Evolutionary conservation across 495 filamentous ascomycete genomes (phyloP).

Genomic region (Penicillium atrosanguineum): DNA sequence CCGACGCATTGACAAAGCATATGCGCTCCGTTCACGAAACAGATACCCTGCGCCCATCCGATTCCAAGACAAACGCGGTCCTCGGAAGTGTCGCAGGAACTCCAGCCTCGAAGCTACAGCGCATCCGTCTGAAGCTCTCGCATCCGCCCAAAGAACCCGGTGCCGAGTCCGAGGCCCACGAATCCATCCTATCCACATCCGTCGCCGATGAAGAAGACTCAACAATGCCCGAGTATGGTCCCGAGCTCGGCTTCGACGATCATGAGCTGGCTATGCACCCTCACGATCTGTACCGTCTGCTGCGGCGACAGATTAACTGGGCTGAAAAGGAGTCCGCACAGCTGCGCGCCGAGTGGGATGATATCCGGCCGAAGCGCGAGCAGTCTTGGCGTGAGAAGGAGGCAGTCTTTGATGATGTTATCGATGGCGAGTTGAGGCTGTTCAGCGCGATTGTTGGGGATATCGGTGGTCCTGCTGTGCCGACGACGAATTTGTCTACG

Average conservation of each 20-base stretch:
- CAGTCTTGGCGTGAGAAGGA: constrained; percentile 87
- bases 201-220: constrained; percentile 48
- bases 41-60: constrained; percentile 83
- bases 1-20: constrained; percentile 95
- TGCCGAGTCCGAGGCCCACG: constrained; percentile 49
- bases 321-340: constrained; percentile 65
- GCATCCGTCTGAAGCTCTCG: constrained; percentile 65
- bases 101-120: constrained; percentile 55
- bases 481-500: constrained; percentile 18
- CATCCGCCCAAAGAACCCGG: constrained; percentile 43
- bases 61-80: constrained; percentile 68
- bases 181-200: constrained; percentile 45
- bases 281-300: constrained; percentile 66
- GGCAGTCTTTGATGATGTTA: constrained; percentile 55
- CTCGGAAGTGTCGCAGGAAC: constrained; percentile 32
- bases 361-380: constrained; percentile 63
- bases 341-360: constrained; percentile 61
- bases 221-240: constrained; percentile 38
- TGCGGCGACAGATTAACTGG: constrained; percentile 80
- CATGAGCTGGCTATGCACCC: constrained; percentile 70
- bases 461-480: constrained; percentile 10
- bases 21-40: constrained; percentile 99
- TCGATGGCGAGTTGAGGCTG: constrained; percentile 54
- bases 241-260: constrained; percentile 56
- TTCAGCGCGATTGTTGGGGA: constrained; percentile 35